Evolutionary conservation across 2,329 filamentous ascomycete genomes (phyloP).

Genomic region (Taxawa tesnikishii): DNA sequence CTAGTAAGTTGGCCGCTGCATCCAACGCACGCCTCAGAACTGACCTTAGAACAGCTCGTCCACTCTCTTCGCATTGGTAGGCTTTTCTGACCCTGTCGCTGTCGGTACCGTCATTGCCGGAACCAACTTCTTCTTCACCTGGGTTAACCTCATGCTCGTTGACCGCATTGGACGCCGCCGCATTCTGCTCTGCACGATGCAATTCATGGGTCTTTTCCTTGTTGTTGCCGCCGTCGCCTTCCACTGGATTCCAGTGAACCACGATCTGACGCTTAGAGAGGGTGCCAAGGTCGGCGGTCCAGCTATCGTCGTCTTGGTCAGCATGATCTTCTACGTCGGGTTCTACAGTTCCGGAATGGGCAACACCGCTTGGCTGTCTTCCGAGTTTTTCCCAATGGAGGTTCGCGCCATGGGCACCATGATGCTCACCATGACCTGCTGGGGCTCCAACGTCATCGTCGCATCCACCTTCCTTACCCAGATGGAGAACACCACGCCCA

Average conservation of each 20-base stretch:
- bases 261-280: constrained; percentile 26
- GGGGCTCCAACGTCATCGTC: constrained; percentile 38
- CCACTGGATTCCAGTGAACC: constrained; percentile 33
- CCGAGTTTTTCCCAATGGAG: constrained; percentile 35
- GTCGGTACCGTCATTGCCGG: constrained; percentile 33
- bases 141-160: constrained; percentile 34
- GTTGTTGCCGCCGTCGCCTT: constrained; percentile 32
- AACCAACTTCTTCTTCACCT: constrained; percentile 39
- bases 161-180: constrained; percentile 33
- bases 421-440: constrained; percentile 32
- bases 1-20: no score
- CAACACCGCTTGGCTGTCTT: constrained; percentile 35
- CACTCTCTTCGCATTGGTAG: constrained; percentile 34
- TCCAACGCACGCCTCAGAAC: no score
- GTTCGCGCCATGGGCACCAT: constrained; percentile 37
- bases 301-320: constrained; percentile 27
- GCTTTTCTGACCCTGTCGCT: constrained; percentile 36
- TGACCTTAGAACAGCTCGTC: constrained; percentile 33
- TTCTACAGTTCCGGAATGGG: constrained; percentile 35
- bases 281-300: constrained; percentile 20
- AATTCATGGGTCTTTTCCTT: constrained; percentile 32
- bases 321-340: constrained; percentile 30
- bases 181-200: constrained; percentile 31
- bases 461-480: constrained; percentile 37
- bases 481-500: constrained; percentile 38